These are phyloP conservation scores for Botryotinia convoluta DNA, from an alignment of 2,329 filamentous ascomycete species.

Conservation along the genomic window DNA sequence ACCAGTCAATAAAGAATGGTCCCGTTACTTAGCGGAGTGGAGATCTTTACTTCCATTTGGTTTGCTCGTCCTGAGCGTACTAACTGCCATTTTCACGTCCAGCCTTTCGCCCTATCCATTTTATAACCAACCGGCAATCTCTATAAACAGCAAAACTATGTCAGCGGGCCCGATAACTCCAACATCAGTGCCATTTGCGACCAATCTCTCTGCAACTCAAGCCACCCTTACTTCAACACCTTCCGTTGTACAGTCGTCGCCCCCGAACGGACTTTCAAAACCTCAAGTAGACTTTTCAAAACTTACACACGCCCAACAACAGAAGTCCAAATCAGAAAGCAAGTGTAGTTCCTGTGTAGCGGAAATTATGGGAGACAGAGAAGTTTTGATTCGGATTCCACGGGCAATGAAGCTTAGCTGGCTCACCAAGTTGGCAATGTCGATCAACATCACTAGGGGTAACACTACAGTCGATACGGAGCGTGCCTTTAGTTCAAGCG, in stretches of 20 bases:
- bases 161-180: conserved; percentile 32
- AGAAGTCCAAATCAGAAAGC: conserved; percentile 25
- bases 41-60: conserved; percentile 31
- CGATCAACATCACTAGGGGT: conserved; percentile 53
- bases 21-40: conserved; percentile 29
- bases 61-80: conserved; percentile 32
- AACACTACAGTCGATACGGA: conserved; percentile 49
- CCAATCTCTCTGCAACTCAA: conserved; percentile 28
- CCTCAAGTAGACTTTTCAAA: conserved; percentile 41
- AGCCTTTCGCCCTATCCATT: conserved; percentile 28
- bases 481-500: conserved; percentile 37
- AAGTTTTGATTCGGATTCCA: conserved; percentile 55
- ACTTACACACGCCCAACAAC: conserved; percentile 25
- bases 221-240: conserved; percentile 36
- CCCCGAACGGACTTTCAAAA: conserved; percentile 43
- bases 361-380: conserved; percentile 46
- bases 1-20: conserved; percentile 24
- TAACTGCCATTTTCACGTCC: conserved; percentile 27
- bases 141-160: conserved; percentile 37
- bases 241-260: conserved; percentile 38
- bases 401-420: conserved; percentile 51
- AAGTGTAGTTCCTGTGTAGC: conserved; percentile 45
- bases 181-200: conserved; percentile 24
- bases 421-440: conserved; percentile 56
- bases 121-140: conserved; percentile 29